Conservation (phyloP, 2,329 filamentous ascomycete species). For the Arthrobotrys sinensis region DNA sequence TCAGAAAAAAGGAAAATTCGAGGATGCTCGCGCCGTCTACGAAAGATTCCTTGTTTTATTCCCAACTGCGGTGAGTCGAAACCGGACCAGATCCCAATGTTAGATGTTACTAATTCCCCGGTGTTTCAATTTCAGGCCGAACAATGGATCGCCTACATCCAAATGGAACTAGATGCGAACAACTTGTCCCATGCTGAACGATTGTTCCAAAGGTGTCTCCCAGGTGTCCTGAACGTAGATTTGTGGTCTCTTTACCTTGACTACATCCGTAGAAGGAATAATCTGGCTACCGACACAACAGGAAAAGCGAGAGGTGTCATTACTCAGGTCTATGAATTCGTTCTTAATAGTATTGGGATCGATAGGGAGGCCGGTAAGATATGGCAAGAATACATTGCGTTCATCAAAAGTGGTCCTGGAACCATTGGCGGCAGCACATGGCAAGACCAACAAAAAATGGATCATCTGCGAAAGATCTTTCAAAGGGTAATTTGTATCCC, state of each 20-base stretch:
- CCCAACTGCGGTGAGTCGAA: slow-evolving; percentile 85
- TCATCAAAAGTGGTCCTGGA: slow-evolving; percentile 89
- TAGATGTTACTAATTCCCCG: slow-evolving; percentile 44
- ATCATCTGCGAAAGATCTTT: slow-evolving; percentile 90
- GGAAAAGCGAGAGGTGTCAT: slow-evolving; percentile 84
- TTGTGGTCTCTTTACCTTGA: slow-evolving; percentile 96
- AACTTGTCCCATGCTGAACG: slow-evolving; percentile 85
- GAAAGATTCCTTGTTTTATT: slow-evolving; percentile 90
- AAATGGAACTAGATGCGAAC: slow-evolving; percentile 89
- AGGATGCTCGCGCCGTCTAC: slow-evolving; percentile 84
- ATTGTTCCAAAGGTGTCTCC: slow-evolving; percentile 85
- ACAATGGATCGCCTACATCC: slow-evolving; percentile 88
- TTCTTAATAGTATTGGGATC: slow-evolving; percentile 88
- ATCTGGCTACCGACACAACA: slow-evolving; percentile 83
- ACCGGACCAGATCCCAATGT: slow-evolving; percentile 3
- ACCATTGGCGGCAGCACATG: slow-evolving; percentile 86
- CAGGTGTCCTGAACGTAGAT: slow-evolving; percentile 84
- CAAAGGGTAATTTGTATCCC: slow-evolving; percentile 90
- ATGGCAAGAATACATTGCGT: slow-evolving; percentile 95
- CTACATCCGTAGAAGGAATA: slow-evolving; percentile 92
- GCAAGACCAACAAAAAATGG: slow-evolving; percentile 99
- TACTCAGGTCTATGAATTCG: slow-evolving; percentile 90
- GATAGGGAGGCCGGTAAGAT: slow-evolving; percentile 91
- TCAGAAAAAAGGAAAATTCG: slow-evolving; percentile 83
- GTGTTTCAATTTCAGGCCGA: slow-evolving; percentile 77